phyloP scores from a whole-genome alignment of 2,329 filamentous ascomycete species.

The Amauroascus niger region DNA sequence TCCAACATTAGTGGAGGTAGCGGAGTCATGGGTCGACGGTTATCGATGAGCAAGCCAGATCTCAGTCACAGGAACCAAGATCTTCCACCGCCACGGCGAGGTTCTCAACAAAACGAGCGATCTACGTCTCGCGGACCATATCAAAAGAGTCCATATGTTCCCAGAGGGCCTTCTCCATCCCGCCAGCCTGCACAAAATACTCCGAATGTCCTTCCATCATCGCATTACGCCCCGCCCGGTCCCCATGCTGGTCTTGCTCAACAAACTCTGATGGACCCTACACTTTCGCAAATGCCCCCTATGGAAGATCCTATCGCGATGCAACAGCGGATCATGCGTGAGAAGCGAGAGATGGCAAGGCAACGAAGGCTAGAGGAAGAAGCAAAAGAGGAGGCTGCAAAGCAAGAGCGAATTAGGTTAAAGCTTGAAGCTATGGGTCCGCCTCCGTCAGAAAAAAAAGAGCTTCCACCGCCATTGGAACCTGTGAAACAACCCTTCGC shows the following conservation, averaged over 20 bases:
- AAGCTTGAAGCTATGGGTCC: conserved; percentile 48
- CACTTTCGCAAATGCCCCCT: conserved; percentile 17
- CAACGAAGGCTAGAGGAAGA: conserved; percentile 47
- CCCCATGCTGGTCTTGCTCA: conserved; percentile 17
- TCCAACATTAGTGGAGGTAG: conserved; percentile 88
- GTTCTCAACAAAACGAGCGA: conserved; percentile 30
- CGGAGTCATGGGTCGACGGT: conserved; percentile 56
- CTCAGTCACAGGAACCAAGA: conserved; percentile 34
- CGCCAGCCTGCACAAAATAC: conserved; percentile 23
- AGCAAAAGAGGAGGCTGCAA: conserved; percentile 48
- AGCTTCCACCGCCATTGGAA: conserved; percentile 15
- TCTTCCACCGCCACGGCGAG: conserved; percentile 25
- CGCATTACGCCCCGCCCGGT: conserved; percentile 22
- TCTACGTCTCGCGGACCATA: conserved; percentile 21
- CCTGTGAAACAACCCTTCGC: conserved; percentile 21
- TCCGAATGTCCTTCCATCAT: conserved; percentile 11
- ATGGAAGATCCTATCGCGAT: conserved; percentile 40
- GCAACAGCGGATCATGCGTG: conserved; percentile 53
- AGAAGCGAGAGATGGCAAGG: conserved; percentile 48
- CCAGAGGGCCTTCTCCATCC: conserved; percentile 23
- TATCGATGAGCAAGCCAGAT: conserved; percentile 46
- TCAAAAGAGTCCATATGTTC: conserved; percentile 19
- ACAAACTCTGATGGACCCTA: conserved; percentile 14
- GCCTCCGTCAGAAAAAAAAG: conserved; percentile 29
- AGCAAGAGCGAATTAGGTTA: conserved; percentile 48